These are phyloP conservation scores for Cucurbita maxima DNA, from an alignment of 306 rosid genomes.

Conservation along the genomic window DNA sequence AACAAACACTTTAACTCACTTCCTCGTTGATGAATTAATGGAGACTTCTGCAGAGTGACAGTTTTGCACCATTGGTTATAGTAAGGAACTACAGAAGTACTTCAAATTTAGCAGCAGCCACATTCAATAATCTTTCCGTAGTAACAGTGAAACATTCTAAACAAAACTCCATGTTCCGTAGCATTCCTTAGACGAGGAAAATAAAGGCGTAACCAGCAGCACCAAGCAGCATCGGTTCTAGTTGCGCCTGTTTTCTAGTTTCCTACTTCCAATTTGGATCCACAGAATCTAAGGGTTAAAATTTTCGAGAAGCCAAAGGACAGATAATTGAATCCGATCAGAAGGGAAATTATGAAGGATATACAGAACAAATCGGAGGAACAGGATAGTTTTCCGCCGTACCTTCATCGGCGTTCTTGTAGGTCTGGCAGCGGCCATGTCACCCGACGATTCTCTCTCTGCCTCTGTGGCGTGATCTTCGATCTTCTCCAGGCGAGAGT, in stretches of 20 bases:
- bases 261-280: not conserved
- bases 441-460: not conserved
- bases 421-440: not conserved
- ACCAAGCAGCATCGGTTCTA: not conserved
- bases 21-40: not conserved
- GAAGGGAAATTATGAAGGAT: too few relatives aligned
- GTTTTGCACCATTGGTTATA: not conserved
- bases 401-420: not conserved
- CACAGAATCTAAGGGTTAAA: not conserved
- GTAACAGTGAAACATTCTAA: not conserved
- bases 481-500: not conserved
- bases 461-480: not conserved
- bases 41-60: not conserved
- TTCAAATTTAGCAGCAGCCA: not conserved
- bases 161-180: not conserved
- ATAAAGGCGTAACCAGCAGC: not conserved
- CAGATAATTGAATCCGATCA: not conserved
- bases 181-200: not conserved
- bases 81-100: too few relatives aligned
- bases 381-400: not conserved
- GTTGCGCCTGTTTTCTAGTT: not conserved
- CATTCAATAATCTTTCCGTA: not conserved
- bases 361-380: not conserved
- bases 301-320: not conserved
- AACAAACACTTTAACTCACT: not conserved